Evolutionary conservation across 768 basidiomycete species (phyloP), one percentile per base, ranked within the genome.

Genomic region (Nidularia pulvinata): DNA sequence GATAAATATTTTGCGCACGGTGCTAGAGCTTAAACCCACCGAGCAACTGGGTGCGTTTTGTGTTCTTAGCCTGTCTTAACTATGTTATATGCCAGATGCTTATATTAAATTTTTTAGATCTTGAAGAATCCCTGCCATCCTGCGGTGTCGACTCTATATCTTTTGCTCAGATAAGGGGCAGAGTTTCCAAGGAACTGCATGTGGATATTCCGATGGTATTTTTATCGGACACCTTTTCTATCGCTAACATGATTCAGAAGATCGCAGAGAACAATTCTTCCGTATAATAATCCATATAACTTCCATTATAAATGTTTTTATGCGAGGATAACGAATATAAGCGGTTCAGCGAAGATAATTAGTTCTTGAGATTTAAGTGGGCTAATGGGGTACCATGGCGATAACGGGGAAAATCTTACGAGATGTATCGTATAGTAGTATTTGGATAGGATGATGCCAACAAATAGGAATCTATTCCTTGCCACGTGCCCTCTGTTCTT

Each of bases 131-230:
- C 16, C 57, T 72, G 33, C 66, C 64, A 4, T 59, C 67, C 4
- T 65, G 62, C 16, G 71, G 71, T 5, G 63, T 67, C 9, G 71
- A 71, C 51, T 72, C 69, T 0, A 72, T 72, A 49, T 63, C 66
- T 2, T 72, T 71, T 52, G 67, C 65, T 4, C 69, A 72, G 54
- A 63, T 71, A 51, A 64, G 67, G 22, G 63, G 62, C n/a, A 61
- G 65, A 43, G 59, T 71, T 37, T 43, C 66, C 42, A 69, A 66
- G 48, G 61, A 67, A 46, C 56, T 70, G n/a, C 65, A 63, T 39
- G 61, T 70, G 14, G 69, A 69, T n/a, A 59, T 72, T 48, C 71
- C 71, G 3, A 57, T 67, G 56, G 55, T 64, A 37, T 71, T 63
- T 48, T 57, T 71, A 2, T 69, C 70, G 1, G 70, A 71, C 42